These are phyloP conservation scores for Sequoia sempervirens DNA, from an alignment of 75 land plant species.

Conservation along the genomic window DNA sequence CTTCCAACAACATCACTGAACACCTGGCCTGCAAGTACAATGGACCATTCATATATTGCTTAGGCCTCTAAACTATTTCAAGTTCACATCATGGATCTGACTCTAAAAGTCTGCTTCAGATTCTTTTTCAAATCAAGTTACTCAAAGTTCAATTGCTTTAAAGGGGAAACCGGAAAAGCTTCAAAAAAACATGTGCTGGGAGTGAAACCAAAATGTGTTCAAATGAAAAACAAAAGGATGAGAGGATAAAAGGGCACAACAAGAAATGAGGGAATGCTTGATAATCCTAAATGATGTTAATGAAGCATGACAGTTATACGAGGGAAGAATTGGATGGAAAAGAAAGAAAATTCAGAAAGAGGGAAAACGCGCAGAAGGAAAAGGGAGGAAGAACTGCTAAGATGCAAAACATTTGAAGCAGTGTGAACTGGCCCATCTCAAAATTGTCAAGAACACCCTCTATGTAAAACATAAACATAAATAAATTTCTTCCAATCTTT, in stretches of 20 bases:
- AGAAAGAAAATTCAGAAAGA: not conserved
- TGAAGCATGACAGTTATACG: not conserved
- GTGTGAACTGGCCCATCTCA: not conserved
- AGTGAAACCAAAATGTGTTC: not conserved
- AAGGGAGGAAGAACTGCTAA: not conserved
- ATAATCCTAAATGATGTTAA: not conserved
- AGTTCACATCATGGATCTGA: not conserved
- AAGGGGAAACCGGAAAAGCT: not conserved
- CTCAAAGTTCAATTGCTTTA: not conserved
- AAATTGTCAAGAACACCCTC: not conserved
- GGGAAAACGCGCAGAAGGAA: not conserved
- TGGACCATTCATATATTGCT: conserved; percentile 3
- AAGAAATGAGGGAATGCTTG: not conserved
- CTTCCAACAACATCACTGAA: conserved; percentile 81
- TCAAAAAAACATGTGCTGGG: not conserved
- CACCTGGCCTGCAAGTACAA: conserved; percentile 47
- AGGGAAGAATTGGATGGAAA: not conserved
- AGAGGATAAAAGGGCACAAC: not conserved
- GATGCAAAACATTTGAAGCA: not conserved
- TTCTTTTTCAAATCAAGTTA: not conserved
- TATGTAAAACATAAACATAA: not conserved
- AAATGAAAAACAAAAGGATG: not conserved
- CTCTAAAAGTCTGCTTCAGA: not conserved
- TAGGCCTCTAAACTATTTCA: not conserved
- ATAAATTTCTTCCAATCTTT: not conserved